Percentiles rank a stretch among this genome's conserved stretches.
These are phyloP conservation scores for Trypanosoma platydactyli DNA, from an alignment of 208 protist genomes.

Conservation along the genomic window DNA sequence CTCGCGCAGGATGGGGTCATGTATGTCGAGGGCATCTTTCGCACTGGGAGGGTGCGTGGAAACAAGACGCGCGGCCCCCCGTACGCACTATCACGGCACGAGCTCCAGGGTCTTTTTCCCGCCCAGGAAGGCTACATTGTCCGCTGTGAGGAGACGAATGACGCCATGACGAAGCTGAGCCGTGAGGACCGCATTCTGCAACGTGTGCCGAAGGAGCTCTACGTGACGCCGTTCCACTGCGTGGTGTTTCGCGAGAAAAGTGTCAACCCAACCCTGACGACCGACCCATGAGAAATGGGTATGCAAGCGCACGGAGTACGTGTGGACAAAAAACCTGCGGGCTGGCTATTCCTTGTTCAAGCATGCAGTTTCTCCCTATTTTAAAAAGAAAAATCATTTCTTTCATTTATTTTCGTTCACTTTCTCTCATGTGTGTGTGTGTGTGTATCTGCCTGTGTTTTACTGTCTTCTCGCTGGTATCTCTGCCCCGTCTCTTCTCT, in stretches of 20 bases:
- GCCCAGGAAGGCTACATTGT: slow-evolving; percentile 71
- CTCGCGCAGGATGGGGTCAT: slow-evolving; percentile 83
- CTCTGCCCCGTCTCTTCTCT: neutral
- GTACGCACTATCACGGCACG: slow-evolving; percentile 60
- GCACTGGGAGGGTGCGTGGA: slow-evolving; percentile 77
- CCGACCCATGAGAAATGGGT: neutral
- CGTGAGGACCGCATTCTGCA: slow-evolving; percentile 76
- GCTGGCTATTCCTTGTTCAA: slow-evolving; percentile 6
- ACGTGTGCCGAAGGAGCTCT: slow-evolving; percentile 77
- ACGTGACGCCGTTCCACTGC: slow-evolving; percentile 87
- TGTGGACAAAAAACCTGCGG: neutral
- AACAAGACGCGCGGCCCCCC: slow-evolving; percentile 82
- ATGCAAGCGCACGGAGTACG: neutral
- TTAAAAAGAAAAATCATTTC: neutral
- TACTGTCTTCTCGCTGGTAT: too few species aligned
- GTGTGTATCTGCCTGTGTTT: too few species aligned
- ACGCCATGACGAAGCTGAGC: slow-evolving; percentile 76
- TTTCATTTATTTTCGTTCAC: neutral
- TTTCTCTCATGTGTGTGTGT: neutral
- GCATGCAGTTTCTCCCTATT: neutral
- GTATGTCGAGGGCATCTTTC: slow-evolving; percentile 89
- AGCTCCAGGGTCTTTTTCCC: slow-evolving; percentile 81
- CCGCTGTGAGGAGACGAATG: slow-evolving; percentile 86
- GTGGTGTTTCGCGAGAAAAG: slow-evolving; percentile 72
- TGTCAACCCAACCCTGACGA: slow-evolving; percentile 37